Conservation (phyloP, 305 asterid genomes). For the Plantago coronopus region DNA sequence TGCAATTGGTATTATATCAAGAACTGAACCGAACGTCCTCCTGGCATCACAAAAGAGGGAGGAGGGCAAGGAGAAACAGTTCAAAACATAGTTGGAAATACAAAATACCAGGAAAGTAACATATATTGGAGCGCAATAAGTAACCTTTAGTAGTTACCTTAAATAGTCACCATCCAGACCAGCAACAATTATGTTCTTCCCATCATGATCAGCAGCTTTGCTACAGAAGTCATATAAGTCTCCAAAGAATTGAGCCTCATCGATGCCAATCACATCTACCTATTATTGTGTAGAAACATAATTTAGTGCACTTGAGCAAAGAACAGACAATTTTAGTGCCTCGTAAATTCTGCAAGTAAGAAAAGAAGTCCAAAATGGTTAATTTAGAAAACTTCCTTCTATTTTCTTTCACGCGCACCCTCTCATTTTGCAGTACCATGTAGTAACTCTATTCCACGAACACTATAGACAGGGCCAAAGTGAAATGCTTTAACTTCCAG, state of each 20-base stretch:
- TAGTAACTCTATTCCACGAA: too few species aligned
- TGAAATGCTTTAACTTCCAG: too few species aligned
- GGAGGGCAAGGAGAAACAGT: background rate
- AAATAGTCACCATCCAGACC: constrained; percentile 95
- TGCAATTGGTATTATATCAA: constrained; percentile 78
- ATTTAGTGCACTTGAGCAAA: too few species aligned
- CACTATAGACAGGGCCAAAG: too few species aligned
- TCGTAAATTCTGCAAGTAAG: background rate
- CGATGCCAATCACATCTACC: constrained; percentile 84
- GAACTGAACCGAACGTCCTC: constrained; percentile 79
- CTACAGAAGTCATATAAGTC: constrained; percentile 80
- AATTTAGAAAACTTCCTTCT: too few species aligned
- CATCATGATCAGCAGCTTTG: constrained; percentile 85
- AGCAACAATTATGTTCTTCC: constrained; percentile 78
- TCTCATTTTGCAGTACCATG: too few species aligned
- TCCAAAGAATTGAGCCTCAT: constrained; percentile 84
- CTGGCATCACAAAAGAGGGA: constrained; percentile 33
- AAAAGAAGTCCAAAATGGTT: background rate
- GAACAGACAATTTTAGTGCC: background rate
- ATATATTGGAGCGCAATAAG: too few species aligned
- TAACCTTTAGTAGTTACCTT: constrained; percentile 41
- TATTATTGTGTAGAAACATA: constrained; percentile 15
- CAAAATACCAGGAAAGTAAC: too few species aligned
- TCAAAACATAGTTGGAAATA: background rate
- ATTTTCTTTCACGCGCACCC: background rate